Base-by-base conservation (phyloP, 2,329 filamentous ascomycete species). In the Curvularia sp. region DNA sequence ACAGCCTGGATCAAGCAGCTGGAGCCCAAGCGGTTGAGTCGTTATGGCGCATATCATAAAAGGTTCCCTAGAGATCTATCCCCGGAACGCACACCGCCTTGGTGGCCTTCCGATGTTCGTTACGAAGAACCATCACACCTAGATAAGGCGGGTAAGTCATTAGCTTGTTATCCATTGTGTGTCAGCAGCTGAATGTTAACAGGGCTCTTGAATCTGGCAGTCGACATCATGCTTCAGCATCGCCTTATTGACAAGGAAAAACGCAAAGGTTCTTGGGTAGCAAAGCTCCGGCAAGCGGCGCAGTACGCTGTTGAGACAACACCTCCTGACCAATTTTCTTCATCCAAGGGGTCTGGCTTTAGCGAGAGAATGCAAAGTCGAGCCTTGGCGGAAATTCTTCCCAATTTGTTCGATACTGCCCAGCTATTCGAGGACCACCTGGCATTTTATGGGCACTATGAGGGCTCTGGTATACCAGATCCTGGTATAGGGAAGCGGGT, bases 81-180 rank as follows among this genome's bases (percentile, higher is more conserved):
- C 18, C 50, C 61, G 26, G 57, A 60, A 39, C 51, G 57, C 26
- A 64, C 61, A 6, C 68, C 72, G 8, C 67, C 65, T 3, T 75
- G 73, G 72, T 76, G 74, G 74, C 73, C 74, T 12, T 35, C 35
- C 1, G 57, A 65, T 31, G 64, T 74, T 12, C 66, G 59, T 6
- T 75, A 75, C 49, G 63, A 63, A n/a, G 74, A 76, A 41, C 73
- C 74, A 6, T 69, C 74, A 2, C 74, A 76, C 44, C 60, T 76
- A 8, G 67, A 67, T 42, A 66, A 68, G 38, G 39, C 62, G n/a
- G 58, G 73, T 73, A 66, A 58, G 66, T 18, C 5, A 18, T 54
- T 42, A 9, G 7, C 22, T 4, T 8, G 4, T 26, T 5, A 22
- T n/a, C 8, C 8, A 26, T 1, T 2, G 24, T 12, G 28, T 31